Evolutionary conservation across 768 basidiomycete genomes (phyloP), one percentile per base, ranked within the genome.

Genomic region (Boletus tylopilopsis): DNA sequence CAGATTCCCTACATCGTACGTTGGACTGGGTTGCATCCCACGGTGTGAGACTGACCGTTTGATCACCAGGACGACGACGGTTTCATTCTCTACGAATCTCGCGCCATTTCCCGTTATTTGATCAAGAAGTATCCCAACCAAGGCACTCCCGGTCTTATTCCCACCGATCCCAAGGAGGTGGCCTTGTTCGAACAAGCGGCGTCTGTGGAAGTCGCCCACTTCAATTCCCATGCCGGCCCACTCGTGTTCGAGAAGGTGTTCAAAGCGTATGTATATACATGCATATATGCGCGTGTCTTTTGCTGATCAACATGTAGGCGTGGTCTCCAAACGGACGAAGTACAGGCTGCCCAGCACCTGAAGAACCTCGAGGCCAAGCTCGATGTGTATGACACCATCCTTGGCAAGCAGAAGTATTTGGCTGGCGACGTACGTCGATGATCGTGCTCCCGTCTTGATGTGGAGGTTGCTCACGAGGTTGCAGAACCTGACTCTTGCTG

Each of bases 81-180:
- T 5, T 79, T 84, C 64, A 68, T 76, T 47, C 55, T 89, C 23
- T 85, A 75, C 62, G 83, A 85, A 58, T 76, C 76, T 34, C 78
- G 82, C 13, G 83, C 83, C 1, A 84, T 87, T 52, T 64, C 60
- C 32, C 76, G 79, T 13, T 88, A 87, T 61, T 58, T 86, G 56
- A 76, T 72, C 30, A 62, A 64, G 33, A 85, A 84, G 63, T 79
- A 81, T 56, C 60, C 74, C 7, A 50, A 68, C 42, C 74, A 81
- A 51, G 81, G 81, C 19, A 70, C 76, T 5, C 49, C 64, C 12
- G 60, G 49, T 9, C 72, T 86, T 27, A 67, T 82, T 24, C 84
- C 85, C 5, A 58, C 59, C 22, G 73, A 73, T 54, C 55, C 57
- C 30, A 60, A 68, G 59, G 67, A 66, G 8, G 55, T 55, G 19